Evolutionary conservation across 2,329 filamentous ascomycete species (phyloP), one percentile per base, ranked within the genome.

Genomic region (Cordyceps militaris): DNA sequence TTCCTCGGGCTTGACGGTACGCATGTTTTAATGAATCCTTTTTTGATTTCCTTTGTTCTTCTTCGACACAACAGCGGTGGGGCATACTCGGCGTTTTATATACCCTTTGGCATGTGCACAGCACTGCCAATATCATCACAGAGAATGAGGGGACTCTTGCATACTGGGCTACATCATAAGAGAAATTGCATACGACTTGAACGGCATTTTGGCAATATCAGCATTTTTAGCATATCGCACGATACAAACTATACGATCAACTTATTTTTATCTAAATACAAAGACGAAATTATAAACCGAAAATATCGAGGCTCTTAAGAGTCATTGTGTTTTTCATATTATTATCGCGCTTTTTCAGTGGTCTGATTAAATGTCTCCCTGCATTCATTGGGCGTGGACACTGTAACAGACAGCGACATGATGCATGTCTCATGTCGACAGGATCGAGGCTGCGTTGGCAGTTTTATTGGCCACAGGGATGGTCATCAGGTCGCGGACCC

Each of bases 71-170:
- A 24, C 57, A 58, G 61, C 60, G 63, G 62, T 63, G 58, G 64
- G 30, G 65, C 69, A 71, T 71, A 62, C 62, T 65, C 64, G 69
- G 69, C 68, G 69, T 70, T 71, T 59, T 69, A 71, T 71, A 71
- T 68, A 68, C 69, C 65, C 61, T 59, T 61, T 59, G 54, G 54
- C 54, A 56, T 50, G 49, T 56, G 44, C 54, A 50, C 34, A 50
- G 54, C 36, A 49, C 32, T 19, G 46, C 54, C 54, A 56, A 24
- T 38, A 34, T 4, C 54, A 56, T 56, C 16, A 36, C 34, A 49
- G 44, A 56, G 54, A 56, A 56, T 56, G 44, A 43, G 32, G 24
- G 46, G 44, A 56, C n/a, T 56, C 34, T 62, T 58, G 46, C 42
- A 58, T 30, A 58, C 60, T 61, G 62, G 60, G 59, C 62, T 63